Conservation (phyloP, 495 filamentous ascomycete genomes). For the Xylaria venustula region DNA sequence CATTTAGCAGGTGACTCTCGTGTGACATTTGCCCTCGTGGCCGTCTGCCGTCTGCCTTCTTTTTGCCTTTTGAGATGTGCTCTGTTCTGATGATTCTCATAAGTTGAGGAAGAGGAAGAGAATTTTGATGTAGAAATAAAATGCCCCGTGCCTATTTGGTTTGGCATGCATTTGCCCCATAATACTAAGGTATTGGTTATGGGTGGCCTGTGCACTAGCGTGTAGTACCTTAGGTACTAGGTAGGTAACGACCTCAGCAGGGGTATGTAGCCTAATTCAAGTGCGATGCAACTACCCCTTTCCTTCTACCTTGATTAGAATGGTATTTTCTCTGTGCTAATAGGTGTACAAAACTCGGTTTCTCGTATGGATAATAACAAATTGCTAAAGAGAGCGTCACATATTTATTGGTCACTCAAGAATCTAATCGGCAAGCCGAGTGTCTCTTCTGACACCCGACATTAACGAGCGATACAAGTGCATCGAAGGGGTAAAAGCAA, state of each 20-base stretch:
- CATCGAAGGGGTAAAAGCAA: not conserved
- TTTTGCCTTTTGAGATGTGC: too few species aligned
- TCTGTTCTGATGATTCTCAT: too few species aligned
- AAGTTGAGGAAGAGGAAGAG: not conserved
- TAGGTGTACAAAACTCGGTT: too few species aligned
- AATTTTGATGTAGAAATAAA: not conserved
- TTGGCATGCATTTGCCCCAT: not conserved
- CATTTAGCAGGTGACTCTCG: not conserved
- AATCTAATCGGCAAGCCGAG: slow-evolving; percentile 1
- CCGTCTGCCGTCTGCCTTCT: too few species aligned
- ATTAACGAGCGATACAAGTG: not conserved
- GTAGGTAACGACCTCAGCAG: too few species aligned
- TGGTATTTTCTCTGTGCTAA: too few species aligned
- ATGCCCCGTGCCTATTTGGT: too few species aligned
- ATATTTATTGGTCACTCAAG: not conserved
- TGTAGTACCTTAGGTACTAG: too few species aligned
- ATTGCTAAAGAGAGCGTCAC: not conserved
- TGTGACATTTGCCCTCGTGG: not conserved
- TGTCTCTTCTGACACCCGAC: slow-evolving; percentile 3
- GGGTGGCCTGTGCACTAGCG: not conserved
- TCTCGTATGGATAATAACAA: too few species aligned
- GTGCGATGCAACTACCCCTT: too few species aligned
- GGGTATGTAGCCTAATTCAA: too few species aligned
- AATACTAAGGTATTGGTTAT: not conserved
- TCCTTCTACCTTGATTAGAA: too few species aligned